A percentile compares a stretch with the other conserved stretches of the same genome.
Evolutionary conservation across 2,329 filamentous ascomycete species (phyloP).

Genomic region (Alternaria sp.): DNA sequence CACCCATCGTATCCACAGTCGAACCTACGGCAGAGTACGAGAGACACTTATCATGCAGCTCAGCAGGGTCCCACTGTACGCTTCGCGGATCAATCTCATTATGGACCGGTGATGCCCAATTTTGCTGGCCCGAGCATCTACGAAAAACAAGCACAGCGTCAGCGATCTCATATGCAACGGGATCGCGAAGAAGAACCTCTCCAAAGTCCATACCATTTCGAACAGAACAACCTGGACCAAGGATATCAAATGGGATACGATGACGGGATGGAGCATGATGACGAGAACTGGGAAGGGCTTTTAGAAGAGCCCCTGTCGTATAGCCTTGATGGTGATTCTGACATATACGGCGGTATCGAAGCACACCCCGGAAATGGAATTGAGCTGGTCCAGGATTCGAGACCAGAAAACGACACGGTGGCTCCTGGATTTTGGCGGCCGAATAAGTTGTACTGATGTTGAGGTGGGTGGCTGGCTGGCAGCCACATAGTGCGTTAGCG

Average conservation of each 20-base stretch:
- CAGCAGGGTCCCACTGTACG: slow-evolving; percentile 22
- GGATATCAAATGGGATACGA: not conserved
- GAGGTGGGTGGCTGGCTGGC: not conserved
- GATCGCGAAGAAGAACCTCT: not conserved
- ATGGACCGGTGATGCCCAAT: slow-evolving; percentile 10
- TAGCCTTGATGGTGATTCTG: not conserved
- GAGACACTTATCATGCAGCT: not conserved
- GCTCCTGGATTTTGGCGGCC: slow-evolving; percentile 53
- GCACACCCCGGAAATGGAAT: not conserved
- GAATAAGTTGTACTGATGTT: slow-evolving; percentile 52
- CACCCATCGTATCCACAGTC: not conserved
- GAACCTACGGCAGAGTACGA: not conserved
- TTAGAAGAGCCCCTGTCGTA: not conserved
- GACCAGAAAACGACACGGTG: slow-evolving; percentile 20
- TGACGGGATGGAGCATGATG: not conserved
- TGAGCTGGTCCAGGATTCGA: not conserved
- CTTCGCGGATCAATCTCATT: slow-evolving; percentile 11
- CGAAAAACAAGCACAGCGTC: slow-evolving; percentile 32
- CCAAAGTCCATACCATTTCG: not conserved
- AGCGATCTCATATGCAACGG: slow-evolving; percentile 2
- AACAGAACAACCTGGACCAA: not conserved
- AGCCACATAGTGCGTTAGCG: not conserved
- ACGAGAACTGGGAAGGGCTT: slow-evolving; percentile 1
- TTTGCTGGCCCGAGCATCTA: slow-evolving; percentile 32
- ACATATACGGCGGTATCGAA: not conserved